Evolutionary conservation across 805 yeast genomes (phyloP).

Genomic region (Lipomyces sp.): DNA sequence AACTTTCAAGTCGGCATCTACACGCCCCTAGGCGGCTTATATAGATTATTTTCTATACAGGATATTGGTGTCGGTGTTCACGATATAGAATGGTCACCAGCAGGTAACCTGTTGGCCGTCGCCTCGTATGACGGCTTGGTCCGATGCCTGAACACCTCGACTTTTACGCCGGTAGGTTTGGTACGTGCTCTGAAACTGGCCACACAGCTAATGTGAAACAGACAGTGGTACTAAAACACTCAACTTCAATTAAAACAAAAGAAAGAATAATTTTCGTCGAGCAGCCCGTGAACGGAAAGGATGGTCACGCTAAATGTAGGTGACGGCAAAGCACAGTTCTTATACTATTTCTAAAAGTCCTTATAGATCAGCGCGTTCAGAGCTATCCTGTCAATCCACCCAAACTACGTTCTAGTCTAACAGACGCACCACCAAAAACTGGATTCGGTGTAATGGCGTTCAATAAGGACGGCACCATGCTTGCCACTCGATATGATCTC

Average conservation of each 20-base stretch:
- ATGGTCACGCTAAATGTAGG: constrained; percentile 25
- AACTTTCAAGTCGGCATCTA: constrained; percentile 29
- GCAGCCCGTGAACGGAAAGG: constrained; percentile 26
- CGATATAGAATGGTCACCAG: constrained; percentile 35
- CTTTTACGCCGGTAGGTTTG: constrained; percentile 33
- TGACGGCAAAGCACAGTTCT: not conserved
- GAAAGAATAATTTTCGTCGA: constrained; percentile 26
- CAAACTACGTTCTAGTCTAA: constrained; percentile 8
- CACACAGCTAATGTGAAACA: not conserved
- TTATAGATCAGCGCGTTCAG: constrained; percentile 20
- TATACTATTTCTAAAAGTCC: not conserved
- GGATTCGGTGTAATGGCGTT: constrained; percentile 25
- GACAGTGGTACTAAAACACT: constrained; percentile 24
- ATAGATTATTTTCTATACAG: constrained; percentile 19
- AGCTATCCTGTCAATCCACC: constrained; percentile 29
- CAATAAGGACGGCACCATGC: constrained; percentile 30
- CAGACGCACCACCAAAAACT: constrained; percentile 32
- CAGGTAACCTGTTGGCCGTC: constrained; percentile 26
- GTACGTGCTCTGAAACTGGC: not conserved
- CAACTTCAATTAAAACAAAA: constrained; percentile 14
- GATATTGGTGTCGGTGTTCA: constrained; percentile 26
- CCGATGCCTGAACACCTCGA: constrained; percentile 30
- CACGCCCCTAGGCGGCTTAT: constrained; percentile 29
- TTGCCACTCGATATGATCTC: constrained; percentile 29
- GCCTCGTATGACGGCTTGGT: constrained; percentile 31